Evolutionary conservation across 164 flowering plant genomes (phyloP), one percentile per base, ranked within the genome.

Genomic region (Chimonanthus salicifolius): DNA sequence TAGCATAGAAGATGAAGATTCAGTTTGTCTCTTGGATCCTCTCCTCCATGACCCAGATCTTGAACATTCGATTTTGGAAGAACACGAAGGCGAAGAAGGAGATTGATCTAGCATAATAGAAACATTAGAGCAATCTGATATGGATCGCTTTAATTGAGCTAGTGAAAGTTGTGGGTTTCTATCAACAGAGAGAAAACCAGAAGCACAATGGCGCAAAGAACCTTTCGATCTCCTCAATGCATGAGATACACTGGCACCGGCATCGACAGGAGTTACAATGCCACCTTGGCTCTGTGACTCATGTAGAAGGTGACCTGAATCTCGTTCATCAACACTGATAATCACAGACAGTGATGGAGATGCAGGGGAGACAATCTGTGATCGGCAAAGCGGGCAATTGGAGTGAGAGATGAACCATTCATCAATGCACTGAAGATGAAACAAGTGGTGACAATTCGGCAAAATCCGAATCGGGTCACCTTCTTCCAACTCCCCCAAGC

Each of bases 391-490:
- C 0, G 95, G 95, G 11, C 95, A 90, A 16, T 68, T 87, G 0
- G 83, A 74, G 74, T 85, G 86, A 7, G 90, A 87, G 62, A 72
- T 72, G 71, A 90, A 62, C 95, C 95, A 90, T 86, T 80, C 89
- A 51, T 90, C 95, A 43, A 90, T 83, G 75, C 95, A 90, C 60
- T 85, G 86, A 0, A 85, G 85, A 62, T 90, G 95, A 49, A 90
- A 90, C 0, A 71, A 78, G 67, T 90, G 95, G 0, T 80, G 78
- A 46, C 95, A 90, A 15, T 75, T 80, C 3, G 87, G 83, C 63
- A 89, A 58, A 1, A 67, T 75, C 76, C 89, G 78, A 1, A 88
- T 90, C 2, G 77, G 60, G 7, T 90, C 91, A 7, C 74, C 71
- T 0, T 87, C 88, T 69, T 87, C 89, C 10, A 87, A 87, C 6